A percentile compares a stretch with the other conserved stretches of the same genome.
Evolutionary conservation across 1,284 basidiomycete species (phyloP).

Genomic region (Coriolopsis trogii): DNA sequence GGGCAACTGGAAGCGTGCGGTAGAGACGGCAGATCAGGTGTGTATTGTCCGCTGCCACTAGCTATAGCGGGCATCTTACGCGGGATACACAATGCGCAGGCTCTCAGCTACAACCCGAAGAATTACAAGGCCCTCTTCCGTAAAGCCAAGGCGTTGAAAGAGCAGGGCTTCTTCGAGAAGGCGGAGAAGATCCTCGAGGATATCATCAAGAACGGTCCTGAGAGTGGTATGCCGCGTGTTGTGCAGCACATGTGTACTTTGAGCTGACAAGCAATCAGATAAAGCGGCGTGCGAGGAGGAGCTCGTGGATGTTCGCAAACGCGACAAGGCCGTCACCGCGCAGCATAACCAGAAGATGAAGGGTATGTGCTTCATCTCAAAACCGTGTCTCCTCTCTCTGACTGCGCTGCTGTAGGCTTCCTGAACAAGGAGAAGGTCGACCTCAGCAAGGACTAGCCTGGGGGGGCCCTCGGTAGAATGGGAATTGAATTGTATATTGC

Average conservation of each 20-base stretch:
- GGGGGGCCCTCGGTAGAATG: background rate
- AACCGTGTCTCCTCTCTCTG: background rate
- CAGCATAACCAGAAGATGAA: constrained; percentile 71
- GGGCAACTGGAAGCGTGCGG: constrained; percentile 72
- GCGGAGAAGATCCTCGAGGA: constrained; percentile 66
- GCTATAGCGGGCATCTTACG: background rate
- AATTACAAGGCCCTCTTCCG: constrained; percentile 80
- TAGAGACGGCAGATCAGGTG: constrained; percentile 78
- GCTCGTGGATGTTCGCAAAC: constrained; percentile 54
- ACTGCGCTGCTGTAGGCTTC: constrained; percentile 36
- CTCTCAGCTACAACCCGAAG: constrained; percentile 67
- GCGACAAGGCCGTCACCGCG: constrained; percentile 67
- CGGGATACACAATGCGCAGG: constrained; percentile 41
- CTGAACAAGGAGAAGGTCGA: constrained; percentile 41
- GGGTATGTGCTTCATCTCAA: constrained; percentile 44
- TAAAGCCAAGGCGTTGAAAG: constrained; percentile 77
- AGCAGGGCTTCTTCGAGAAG: constrained; percentile 74
- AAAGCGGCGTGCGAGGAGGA: constrained; percentile 60
- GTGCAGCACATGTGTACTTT: background rate
- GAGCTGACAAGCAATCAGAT: constrained; percentile 43
- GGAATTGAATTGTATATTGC: background rate
- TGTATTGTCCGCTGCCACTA: constrained; percentile 6
- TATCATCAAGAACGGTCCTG: constrained; percentile 59
- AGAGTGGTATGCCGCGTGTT: constrained; percentile 43
- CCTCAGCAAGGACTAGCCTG: constrained; percentile 9